phyloP scores from a whole-genome alignment of 176 grass and related monocot genomes.

The Cymbopogon citratus region DNA sequence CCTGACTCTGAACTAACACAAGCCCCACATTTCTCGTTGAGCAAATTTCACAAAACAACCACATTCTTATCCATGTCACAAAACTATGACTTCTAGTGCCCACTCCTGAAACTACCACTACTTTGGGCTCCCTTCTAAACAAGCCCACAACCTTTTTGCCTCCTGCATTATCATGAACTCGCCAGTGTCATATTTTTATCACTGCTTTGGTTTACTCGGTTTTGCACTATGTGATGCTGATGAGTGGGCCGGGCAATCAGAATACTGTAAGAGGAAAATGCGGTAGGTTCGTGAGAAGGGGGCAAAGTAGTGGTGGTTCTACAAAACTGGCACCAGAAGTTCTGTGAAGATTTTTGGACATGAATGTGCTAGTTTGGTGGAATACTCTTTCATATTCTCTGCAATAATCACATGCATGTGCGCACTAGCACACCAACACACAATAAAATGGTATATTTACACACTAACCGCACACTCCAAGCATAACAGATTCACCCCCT shows the following conservation, averaged over 20 bases:
- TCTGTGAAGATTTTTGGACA: not conserved
- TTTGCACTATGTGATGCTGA: not conserved
- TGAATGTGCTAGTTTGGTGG: not conserved
- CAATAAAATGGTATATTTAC: not conserved
- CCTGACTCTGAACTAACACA: constrained; percentile 1
- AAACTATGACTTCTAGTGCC: not conserved
- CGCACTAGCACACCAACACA: not conserved
- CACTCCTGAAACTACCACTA: not conserved
- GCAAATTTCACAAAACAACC: not conserved
- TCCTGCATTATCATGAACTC: not conserved
- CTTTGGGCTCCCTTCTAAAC: not conserved
- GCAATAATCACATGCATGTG: not conserved
- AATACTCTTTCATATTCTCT: constrained; percentile 8
- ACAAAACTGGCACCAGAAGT: not conserved
- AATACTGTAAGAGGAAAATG: not conserved
- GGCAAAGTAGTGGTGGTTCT: not conserved
- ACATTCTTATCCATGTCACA: not conserved
- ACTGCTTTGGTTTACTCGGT: not conserved
- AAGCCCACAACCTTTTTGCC: not conserved
- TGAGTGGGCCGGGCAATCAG: not conserved
- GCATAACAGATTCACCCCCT: not conserved
- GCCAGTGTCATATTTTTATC: not conserved
- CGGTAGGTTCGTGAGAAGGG: not conserved
- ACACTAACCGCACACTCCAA: not conserved
- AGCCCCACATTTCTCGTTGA: constrained; percentile 9